Percentiles rank a stretch among this genome's conserved stretches.
Conservation (phyloP, 495 filamentous ascomycete species). For the Aspergillus kassunensis region DNA sequence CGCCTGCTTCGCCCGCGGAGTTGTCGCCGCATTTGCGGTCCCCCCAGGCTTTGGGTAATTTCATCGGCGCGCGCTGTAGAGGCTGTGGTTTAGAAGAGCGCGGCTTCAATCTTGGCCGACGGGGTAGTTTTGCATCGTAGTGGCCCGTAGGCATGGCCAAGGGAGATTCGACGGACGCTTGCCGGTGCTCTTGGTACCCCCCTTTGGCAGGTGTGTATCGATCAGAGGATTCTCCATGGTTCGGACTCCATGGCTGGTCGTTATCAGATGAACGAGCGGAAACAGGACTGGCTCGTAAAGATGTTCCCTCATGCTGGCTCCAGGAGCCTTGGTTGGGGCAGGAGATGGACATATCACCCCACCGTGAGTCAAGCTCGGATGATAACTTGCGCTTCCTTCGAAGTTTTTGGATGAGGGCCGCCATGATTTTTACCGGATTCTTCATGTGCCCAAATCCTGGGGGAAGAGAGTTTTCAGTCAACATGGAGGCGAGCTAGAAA, state of each 20-base stretch:
- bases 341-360: conserved; percentile 42
- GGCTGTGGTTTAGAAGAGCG: conserved; percentile 1
- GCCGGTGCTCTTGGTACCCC: not conserved
- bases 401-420: conserved; percentile 33
- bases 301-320: conserved; percentile 34
- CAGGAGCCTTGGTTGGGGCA: conserved; percentile 43
- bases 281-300: conserved; percentile 1
- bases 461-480: conserved; percentile 9
- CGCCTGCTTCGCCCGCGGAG: conserved; percentile 23
- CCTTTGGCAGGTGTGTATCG: not conserved
- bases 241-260: conserved; percentile 12
- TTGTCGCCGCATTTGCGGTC: conserved; percentile 8
- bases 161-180: conserved; percentile 8
- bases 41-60: conserved; percentile 10
- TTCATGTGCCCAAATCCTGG: conserved; percentile 23
- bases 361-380: conserved; percentile 39
- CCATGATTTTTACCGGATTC: conserved; percentile 29
- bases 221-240: conserved; percentile 4
- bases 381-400: conserved; percentile 38
- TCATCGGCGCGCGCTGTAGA: not conserved
- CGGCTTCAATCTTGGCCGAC: conserved; percentile 12
- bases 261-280: conserved; percentile 9
- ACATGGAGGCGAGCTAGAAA: conserved; percentile 1
- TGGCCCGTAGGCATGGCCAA: conserved; percentile 35
- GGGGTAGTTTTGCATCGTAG: conserved; percentile 33